Conservation (phyloP, 345 rosid species). For the Aquilaria malaccensis region DNA sequence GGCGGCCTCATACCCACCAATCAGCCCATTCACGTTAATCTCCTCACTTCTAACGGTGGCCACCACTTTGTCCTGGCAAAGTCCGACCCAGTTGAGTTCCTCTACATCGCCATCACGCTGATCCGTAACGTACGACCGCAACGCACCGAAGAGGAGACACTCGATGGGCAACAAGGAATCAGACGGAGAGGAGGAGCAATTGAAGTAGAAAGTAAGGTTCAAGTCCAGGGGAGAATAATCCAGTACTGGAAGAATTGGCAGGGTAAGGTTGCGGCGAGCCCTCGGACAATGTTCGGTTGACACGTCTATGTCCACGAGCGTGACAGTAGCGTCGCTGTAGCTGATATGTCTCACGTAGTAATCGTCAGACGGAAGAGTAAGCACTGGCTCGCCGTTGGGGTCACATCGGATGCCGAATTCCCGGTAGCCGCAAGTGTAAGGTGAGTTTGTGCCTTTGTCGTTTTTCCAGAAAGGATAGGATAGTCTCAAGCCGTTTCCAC, state of each 20-base stretch:
- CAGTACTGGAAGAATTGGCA: constrained; percentile 9
- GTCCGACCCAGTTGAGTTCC: background rate
- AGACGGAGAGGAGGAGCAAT: constrained; percentile 14
- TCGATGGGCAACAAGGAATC: background rate
- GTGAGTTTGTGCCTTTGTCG: background rate
- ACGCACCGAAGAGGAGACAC: background rate
- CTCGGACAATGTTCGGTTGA: constrained; percentile 1
- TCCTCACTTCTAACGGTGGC: constrained; percentile 10
- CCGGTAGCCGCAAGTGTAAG: constrained; percentile 16
- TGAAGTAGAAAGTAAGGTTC: constrained; percentile 25
- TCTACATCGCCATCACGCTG: background rate
- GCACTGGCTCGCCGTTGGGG: background rate
- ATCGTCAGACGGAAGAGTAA: background rate
- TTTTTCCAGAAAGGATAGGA: constrained; percentile 12
- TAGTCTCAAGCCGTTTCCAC: constrained; percentile 5
- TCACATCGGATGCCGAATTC: constrained; percentile 19
- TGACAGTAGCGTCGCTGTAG: background rate
- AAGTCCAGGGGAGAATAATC: constrained; percentile 1
- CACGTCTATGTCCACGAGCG: constrained; percentile 12
- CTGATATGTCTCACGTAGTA: constrained; percentile 15
- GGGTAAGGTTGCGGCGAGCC: constrained; percentile 18
- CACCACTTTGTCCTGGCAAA: constrained; percentile 13
- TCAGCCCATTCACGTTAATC: background rate
- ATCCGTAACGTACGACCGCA: constrained; percentile 10
- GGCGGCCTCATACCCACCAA: background rate